phyloP scores from a whole-genome alignment of 129 eudicot genomes.

The Rutidosis leptorrhynchoides region DNA sequence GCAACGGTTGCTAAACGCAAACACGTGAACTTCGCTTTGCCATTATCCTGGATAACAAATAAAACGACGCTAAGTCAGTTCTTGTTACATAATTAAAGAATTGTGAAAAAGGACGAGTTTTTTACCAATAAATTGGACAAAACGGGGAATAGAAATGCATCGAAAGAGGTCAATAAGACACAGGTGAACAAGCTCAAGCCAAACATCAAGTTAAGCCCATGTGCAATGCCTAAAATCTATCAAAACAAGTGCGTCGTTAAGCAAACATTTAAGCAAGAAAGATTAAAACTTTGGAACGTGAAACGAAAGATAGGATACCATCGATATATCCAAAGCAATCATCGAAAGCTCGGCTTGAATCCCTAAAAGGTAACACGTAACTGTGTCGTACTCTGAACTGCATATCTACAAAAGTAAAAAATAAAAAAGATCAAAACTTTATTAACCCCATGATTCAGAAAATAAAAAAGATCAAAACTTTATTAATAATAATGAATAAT shows the following conservation, averaged over 20 bases:
- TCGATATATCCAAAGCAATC: slow-evolving; percentile 71
- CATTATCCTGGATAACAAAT: slow-evolving; percentile 48
- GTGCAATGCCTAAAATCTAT: slow-evolving; percentile 88
- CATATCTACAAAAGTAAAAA: slow-evolving; percentile 57
- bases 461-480: slow-evolving; percentile 12
- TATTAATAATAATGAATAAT: slow-evolving; percentile 9
- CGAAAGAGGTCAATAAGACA: slow-evolving; percentile 66
- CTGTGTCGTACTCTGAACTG: slow-evolving; percentile 62
- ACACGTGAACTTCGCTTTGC: slow-evolving; percentile 51
- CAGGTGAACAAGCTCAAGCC: slow-evolving; percentile 67
- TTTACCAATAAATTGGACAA: slow-evolving; percentile 62
- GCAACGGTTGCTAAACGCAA: slow-evolving; percentile 45
- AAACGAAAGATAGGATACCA: slow-evolving; percentile 48
- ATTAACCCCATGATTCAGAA: slow-evolving; percentile 10
- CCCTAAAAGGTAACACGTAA: slow-evolving; percentile 68
- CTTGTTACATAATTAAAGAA: slow-evolving; percentile 7
- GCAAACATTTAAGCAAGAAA: slow-evolving; percentile 18
- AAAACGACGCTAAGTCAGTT: not conserved
- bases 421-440: slow-evolving; percentile 15
- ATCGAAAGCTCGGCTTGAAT: slow-evolving; percentile 76
- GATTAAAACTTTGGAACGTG: not conserved
- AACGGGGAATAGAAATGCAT: slow-evolving; percentile 73
- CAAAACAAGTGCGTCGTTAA: slow-evolving; percentile 11
- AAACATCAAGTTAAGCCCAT: slow-evolving; percentile 66
- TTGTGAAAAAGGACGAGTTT: not conserved